Conservation (phyloP, 2,329 filamentous ascomycete species). For the Fusarium pseudograminearum region DNA sequence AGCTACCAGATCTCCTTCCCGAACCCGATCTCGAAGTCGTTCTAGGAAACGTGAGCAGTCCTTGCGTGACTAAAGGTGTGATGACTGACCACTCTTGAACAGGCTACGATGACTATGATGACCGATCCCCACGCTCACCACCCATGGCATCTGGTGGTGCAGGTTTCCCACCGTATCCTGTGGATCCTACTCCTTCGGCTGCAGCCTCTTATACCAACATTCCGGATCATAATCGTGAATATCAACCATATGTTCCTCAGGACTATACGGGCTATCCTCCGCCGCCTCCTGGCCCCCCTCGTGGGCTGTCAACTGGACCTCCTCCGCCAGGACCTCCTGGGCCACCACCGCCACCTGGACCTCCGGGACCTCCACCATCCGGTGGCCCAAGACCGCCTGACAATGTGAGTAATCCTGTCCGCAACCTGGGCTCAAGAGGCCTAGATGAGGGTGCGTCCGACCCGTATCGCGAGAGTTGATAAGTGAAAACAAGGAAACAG, state of each 20-base stretch:
- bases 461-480: slow-evolving; percentile 46
- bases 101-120: slow-evolving; percentile 52
- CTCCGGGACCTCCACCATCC: slow-evolving; percentile 51
- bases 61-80: slow-evolving; percentile 9
- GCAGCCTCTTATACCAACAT: slow-evolving; percentile 54
- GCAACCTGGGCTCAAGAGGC: slow-evolving; percentile 44
- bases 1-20: slow-evolving; percentile 45
- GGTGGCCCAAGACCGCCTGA: slow-evolving; percentile 54
- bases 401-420: slow-evolving; percentile 59
- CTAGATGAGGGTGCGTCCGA: slow-evolving; percentile 55
- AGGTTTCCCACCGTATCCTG: slow-evolving; percentile 60
- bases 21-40: slow-evolving; percentile 44
- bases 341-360: slow-evolving; percentile 47
- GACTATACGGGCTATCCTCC: slow-evolving; percentile 58
- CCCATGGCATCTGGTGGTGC: slow-evolving; percentile 65
- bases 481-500: slow-evolving; percentile 1
- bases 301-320: slow-evolving; percentile 26
- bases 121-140: slow-evolving; percentile 59
- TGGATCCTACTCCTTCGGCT: slow-evolving; percentile 44
- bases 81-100: slow-evolving; percentile 29
- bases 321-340: slow-evolving; percentile 48
- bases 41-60: slow-evolving; percentile 46
- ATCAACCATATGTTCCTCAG: slow-evolving; percentile 57
- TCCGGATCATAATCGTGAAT: slow-evolving; percentile 52
- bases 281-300: slow-evolving; percentile 53